phyloP scores from a whole-genome alignment of 2,329 filamentous ascomycete genomes.

The Colletotrichum limetticola region DNA sequence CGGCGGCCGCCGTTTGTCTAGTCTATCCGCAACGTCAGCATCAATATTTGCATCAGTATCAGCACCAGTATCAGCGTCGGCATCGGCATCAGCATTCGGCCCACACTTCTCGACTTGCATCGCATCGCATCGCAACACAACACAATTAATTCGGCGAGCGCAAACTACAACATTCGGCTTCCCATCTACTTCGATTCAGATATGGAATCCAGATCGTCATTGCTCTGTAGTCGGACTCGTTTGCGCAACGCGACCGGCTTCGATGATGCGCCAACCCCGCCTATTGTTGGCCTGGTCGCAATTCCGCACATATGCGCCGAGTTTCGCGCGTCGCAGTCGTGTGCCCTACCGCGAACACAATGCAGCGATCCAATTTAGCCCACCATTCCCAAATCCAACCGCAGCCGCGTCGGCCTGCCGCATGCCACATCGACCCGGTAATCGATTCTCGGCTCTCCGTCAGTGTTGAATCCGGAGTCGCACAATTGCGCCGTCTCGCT shows the following conservation, averaged over 20 bases:
- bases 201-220: background rate
- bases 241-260: background rate
- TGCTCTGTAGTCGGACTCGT: background rate
- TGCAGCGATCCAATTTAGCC: background rate
- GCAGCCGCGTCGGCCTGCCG: background rate
- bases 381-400: background rate
- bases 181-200: background rate
- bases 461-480: background rate
- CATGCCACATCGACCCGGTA: background rate
- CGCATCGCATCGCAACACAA: background rate
- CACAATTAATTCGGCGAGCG: background rate
- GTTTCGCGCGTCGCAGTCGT: background rate
- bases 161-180: background rate
- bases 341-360: background rate
- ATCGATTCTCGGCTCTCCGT: background rate
- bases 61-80: background rate
- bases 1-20: background rate
- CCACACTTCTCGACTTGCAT: background rate
- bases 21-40: background rate
- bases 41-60: background rate
- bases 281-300: background rate
- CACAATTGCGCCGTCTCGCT: background rate
- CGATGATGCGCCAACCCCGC: conserved; percentile 19
- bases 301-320: background rate
- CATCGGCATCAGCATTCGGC: background rate